Base-by-base conservation (phyloP, 768 basidiomycete genomes). In the Serendipita indica region DNA sequence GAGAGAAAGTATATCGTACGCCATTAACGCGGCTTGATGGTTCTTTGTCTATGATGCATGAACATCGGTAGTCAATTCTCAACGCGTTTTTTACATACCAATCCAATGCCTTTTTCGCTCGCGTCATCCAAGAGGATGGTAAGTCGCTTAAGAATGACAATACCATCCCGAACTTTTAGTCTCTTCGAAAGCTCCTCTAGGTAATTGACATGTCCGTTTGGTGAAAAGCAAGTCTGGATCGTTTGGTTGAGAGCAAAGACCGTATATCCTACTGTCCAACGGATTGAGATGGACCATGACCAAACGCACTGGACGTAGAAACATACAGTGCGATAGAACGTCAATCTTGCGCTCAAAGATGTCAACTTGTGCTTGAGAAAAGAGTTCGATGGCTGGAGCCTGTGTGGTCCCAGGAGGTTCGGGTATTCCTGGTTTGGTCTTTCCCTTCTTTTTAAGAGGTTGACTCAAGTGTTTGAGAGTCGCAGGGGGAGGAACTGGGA, bases 91-190 rank as follows among this genome's bases (percentile, higher is more conserved):
- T 3, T 30, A 70, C 75, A 63, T 59, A 90, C 87, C 67, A 90
- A 67, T 30, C 88, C 86, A 64, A 86, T 85, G 1, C 89, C 86
- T 67, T 88, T 89, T 67, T 90, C 86, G 65, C 89, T 89, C 39
- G 83, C 85, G 64, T 88, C 81, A 61, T 89, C 84, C 6, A 90
- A 74, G 10, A 86, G 73, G 54, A 92, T 82, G n/a, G 82, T 89
- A 58, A 93, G 67, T 52, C 89, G 73, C 67, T 86, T 89, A 56
- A 93, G 72, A 60, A 79, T 80, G 2, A 86, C 69, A 32, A 86
- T 69, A 0, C 83, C 82, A 1, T 73, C 67, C 39, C 86, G 75
- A 14, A 75, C 72, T 60, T 77, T 79, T 25, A 88, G 69, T 60
- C 77, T 78, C n/a, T 72, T 67, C n/a, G 88, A 68, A 7, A 91